phyloP scores from a whole-genome alignment of 257 asterid genomes.

The Schizonepeta tenuifolia region DNA sequence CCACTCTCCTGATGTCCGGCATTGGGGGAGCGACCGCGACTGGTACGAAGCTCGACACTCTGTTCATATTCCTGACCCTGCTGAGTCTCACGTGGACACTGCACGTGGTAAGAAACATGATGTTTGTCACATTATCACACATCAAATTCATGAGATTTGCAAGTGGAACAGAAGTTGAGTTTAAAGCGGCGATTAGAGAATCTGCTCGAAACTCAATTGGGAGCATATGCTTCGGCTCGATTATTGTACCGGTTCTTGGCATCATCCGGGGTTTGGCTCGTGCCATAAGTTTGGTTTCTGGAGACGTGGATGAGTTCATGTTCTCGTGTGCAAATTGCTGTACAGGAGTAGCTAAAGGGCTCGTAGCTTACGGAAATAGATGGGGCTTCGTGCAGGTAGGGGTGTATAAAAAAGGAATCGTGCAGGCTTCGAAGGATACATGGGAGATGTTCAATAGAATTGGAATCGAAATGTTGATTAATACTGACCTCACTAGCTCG shows the following conservation, averaged over 20 bases:
- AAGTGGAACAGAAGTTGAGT: slow-evolving; percentile 38
- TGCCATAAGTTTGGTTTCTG: slow-evolving; percentile 41
- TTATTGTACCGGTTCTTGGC: slow-evolving; percentile 46
- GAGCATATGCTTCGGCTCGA: slow-evolving; percentile 52
- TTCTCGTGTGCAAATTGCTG: slow-evolving; percentile 58
- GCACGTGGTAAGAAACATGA: slow-evolving; percentile 47
- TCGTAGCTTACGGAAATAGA: slow-evolving; percentile 45
- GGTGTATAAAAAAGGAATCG: slow-evolving; percentile 50
- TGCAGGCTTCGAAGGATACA: slow-evolving; percentile 51
- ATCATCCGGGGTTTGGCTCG: slow-evolving; percentile 46
- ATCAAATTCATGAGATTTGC: slow-evolving; percentile 50
- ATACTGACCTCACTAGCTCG: slow-evolving; percentile 60
- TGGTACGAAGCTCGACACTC: slow-evolving; percentile 33
- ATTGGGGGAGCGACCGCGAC: slow-evolving; percentile 51
- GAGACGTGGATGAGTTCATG: slow-evolving; percentile 64
- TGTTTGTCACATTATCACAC: slow-evolving; percentile 49
- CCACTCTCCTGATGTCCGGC: slow-evolving; percentile 44
- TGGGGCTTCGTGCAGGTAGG: slow-evolving; percentile 64
- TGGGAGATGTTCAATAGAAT: slow-evolving; percentile 53
- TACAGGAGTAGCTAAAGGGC: slow-evolving; percentile 39
- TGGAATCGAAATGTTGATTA: slow-evolving; percentile 47
- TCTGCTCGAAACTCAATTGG: slow-evolving; percentile 42
- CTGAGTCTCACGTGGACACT: slow-evolving; percentile 53
- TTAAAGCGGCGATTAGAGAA: slow-evolving; percentile 26
- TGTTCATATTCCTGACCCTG: slow-evolving; percentile 46